These are phyloP conservation scores for Candida ponderosae DNA, from an alignment of 805 yeast species.

Conservation along the genomic window DNA sequence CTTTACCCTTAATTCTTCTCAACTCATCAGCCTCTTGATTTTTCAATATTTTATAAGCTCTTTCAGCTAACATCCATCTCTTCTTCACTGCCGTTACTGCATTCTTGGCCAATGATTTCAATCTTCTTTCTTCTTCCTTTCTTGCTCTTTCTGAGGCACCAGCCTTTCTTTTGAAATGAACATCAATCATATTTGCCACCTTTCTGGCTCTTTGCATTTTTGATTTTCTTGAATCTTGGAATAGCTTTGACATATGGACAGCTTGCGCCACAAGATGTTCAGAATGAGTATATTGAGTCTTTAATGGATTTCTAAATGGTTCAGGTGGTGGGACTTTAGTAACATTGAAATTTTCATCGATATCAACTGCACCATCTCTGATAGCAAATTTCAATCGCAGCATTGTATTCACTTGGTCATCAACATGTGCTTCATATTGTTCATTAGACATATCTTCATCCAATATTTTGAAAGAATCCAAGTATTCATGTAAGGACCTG, in stretches of 20 bases:
- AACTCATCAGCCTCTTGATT: constrained; percentile 73
- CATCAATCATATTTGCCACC: constrained; percentile 76
- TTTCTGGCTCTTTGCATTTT: constrained; percentile 64
- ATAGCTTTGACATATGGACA: constrained; percentile 56
- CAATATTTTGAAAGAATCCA: constrained; percentile 49
- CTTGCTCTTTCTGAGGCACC: constrained; percentile 83
- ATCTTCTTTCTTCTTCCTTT: constrained; percentile 66
- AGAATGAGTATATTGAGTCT: constrained; percentile 41
- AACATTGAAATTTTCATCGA: constrained; percentile 36
- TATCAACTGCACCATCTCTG: constrained; percentile 30
- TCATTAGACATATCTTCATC: constrained; percentile 54
- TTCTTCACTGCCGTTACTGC: constrained; percentile 81
- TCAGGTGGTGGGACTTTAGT: constrained; percentile 32
- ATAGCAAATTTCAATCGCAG: constrained; percentile 40
- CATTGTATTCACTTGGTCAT: constrained; percentile 40
- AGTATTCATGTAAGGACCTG: constrained; percentile 31
- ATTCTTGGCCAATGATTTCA: constrained; percentile 65
- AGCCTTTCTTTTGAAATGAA: constrained; percentile 74
- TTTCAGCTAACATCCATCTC: constrained; percentile 86
- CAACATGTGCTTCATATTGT: constrained; percentile 53
- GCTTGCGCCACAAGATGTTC: constrained; percentile 80
- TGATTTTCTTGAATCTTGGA: constrained; percentile 55
- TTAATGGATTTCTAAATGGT: constrained; percentile 41
- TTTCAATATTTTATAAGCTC: constrained; percentile 66
- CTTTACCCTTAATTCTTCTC: constrained; percentile 74